phyloP scores from a whole-genome alignment of 345 rosid genomes.

The Microthlaspi erraticum region DNA sequence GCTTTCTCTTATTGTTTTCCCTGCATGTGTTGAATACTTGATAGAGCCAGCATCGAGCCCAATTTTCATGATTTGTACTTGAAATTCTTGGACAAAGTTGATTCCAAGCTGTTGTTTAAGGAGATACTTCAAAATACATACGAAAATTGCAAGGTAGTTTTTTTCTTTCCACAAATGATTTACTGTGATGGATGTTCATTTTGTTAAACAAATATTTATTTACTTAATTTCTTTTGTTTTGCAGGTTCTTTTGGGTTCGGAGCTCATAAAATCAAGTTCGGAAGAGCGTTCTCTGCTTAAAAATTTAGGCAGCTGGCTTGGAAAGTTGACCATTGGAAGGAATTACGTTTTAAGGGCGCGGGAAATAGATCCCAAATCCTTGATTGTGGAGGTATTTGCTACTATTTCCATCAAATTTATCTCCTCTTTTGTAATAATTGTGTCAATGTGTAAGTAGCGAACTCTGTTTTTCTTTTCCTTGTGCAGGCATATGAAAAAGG shows the following conservation, averaged over 20 bases:
- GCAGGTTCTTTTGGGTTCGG: conserved; percentile 96
- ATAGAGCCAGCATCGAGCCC: conserved; percentile 98
- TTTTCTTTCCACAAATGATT: neutral
- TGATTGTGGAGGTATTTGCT: conserved; percentile 84
- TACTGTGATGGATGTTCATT: neutral
- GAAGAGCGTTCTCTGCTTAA: conserved; percentile 96
- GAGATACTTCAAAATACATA: conserved; percentile 91
- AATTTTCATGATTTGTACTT: conserved; percentile 96
- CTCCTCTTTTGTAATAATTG: conserved; percentile 3
- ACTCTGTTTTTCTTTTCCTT: conserved; percentile 13
- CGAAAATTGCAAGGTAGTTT: conserved; percentile 92
- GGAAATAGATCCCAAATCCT: conserved; percentile 95
- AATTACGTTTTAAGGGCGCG: conserved; percentile 94
- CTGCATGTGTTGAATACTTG: conserved; percentile 1
- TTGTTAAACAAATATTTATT: neutral
- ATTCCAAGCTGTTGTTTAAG: conserved; percentile 74
- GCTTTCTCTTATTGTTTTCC: conserved; percentile 10
- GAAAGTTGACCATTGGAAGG: conserved; percentile 96
- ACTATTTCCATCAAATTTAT: neutral
- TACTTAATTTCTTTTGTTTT: conserved; percentile 21
- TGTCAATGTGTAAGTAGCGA: conserved; percentile 12
- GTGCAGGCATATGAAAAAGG: conserved; percentile 97
- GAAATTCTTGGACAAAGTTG: conserved; percentile 90
- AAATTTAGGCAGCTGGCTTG: conserved; percentile 99
- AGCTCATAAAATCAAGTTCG: conserved; percentile 95